Evolutionary conservation across 495 filamentous ascomycete species (phyloP).

Genomic region (Hypoxylon cercidicola): DNA sequence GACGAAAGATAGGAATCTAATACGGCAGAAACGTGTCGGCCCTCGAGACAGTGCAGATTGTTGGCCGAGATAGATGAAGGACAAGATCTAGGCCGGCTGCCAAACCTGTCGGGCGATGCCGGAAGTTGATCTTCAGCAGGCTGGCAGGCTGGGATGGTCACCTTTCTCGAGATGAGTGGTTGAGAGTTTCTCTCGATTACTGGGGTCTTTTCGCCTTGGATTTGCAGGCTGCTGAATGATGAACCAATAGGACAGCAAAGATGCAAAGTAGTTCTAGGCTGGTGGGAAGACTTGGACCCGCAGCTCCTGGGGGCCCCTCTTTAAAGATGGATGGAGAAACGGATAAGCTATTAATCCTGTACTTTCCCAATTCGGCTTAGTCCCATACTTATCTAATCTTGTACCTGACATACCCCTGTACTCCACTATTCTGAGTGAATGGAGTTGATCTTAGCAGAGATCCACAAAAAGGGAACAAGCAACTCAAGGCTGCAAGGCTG

Average conservation of each 20-base stretch:
- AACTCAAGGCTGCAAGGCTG: constrained; percentile 49
- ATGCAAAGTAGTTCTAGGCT: constrained; percentile 14
- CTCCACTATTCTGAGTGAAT: too few species aligned
- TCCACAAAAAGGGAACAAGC: constrained; percentile 1
- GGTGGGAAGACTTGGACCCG: constrained; percentile 14
- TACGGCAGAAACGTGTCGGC: not conserved
- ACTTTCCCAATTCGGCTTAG: constrained; percentile 29
- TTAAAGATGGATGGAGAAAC: not conserved
- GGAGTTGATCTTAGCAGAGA: constrained; percentile 10
- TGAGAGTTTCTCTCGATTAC: constrained; percentile 9
- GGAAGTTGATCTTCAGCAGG: constrained; percentile 39
- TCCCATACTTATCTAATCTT: not conserved
- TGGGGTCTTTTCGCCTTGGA: constrained; percentile 30
- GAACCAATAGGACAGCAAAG: constrained; percentile 22
- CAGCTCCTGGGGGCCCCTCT: constrained; percentile 6
- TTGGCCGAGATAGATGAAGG: not conserved
- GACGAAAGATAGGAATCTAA: too few species aligned
- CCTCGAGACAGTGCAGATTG: not conserved
- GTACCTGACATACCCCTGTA: too few species aligned
- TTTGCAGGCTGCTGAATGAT: constrained; percentile 24
- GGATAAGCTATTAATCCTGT: constrained; percentile 39
- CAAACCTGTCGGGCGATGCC: constrained; percentile 38
- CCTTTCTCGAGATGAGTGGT: constrained; percentile 23
- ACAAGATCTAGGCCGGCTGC: constrained; percentile 32
- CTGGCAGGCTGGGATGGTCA: constrained; percentile 25